Conservation (phyloP, 192 early-diverging fungal genomes). For the Spinellus fusiger region DNA sequence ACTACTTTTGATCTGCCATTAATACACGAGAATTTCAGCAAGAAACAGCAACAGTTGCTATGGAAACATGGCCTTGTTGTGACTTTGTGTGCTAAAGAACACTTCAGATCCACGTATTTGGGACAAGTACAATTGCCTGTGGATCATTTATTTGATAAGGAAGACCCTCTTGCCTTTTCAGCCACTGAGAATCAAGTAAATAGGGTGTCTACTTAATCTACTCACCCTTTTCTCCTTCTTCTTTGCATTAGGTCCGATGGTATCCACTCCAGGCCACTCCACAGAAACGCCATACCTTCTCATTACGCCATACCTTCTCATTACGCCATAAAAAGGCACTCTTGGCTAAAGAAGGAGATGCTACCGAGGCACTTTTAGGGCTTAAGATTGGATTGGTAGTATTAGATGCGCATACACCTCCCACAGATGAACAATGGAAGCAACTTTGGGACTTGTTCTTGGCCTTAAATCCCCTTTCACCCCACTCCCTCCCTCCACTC, state of each 20-base stretch:
- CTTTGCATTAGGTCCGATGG: no score
- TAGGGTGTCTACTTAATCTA: not conserved
- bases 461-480: not conserved
- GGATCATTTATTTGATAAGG: conserved; percentile 43
- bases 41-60: conserved; percentile 18
- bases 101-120: conserved; percentile 58
- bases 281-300: no score
- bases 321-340: not conserved
- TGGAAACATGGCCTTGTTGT: conserved; percentile 35
- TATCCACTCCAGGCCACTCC: no score
- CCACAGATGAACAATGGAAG: no score
- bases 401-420: not conserved
- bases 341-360: not conserved
- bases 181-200: conserved; percentile 52
- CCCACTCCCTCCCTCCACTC: not conserved
- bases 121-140: conserved; percentile 54
- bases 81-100: conserved; percentile 66
- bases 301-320: not conserved
- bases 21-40: conserved; percentile 2
- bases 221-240: conserved; percentile 4
- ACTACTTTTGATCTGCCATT: conserved; percentile 53
- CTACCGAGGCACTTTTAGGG: not conserved
- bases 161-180: conserved; percentile 36
- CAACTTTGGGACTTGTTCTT: not conserved
- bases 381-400: not conserved